Evolutionary conservation across 177 flowering plant species (phyloP), one percentile per base, ranked within the genome.

Genomic region (Vitis hybrid): DNA sequence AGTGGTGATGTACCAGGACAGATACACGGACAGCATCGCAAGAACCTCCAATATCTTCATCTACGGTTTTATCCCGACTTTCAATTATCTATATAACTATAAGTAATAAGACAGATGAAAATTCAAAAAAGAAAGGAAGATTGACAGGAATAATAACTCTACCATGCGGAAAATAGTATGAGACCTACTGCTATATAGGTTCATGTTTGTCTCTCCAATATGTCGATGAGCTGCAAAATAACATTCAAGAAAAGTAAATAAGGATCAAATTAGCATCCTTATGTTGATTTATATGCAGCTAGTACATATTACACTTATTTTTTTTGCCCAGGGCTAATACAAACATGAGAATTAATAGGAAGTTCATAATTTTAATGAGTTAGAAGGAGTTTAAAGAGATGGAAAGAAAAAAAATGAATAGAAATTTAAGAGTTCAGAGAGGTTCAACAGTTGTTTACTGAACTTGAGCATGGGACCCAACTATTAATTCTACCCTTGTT

Each of bases 1-100:
- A 39, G 51, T 60, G 51, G 58, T 10, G 56, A 75, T 75, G 50
- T 84, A 95, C 99, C 88, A 95, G 70, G 70, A 95, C 97, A 69
- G 99, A 95, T 26, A 95, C 98, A 75, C 99, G 99, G 49, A 95
- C 98, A 22, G 99, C 94, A 81, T 95, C 99, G 82, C 98, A 95
- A 45, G 89, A 78, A 68, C 65, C 76, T 11, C 81, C 85, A 77
- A 65, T 66, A 69, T 80, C 85, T 49, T 71, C 86, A 74, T 83
- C 94, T 74, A 87, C 93, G 68, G 74, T 76, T 81, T 66, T 90
- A 64, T 89, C 87, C 67, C 97, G 86, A 74, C 99, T 95, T 81
- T 95, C 99, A 79, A 95, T 93, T 66, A 95, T 93, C 99, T 95
- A 73, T 19, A 56, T 9, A 64, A 48, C 18, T 21, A 74, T 39